These are phyloP conservation scores for Phaeophleospora eucalypticola DNA, from an alignment of 2,329 filamentous ascomycete species.

Conservation along the genomic window DNA sequence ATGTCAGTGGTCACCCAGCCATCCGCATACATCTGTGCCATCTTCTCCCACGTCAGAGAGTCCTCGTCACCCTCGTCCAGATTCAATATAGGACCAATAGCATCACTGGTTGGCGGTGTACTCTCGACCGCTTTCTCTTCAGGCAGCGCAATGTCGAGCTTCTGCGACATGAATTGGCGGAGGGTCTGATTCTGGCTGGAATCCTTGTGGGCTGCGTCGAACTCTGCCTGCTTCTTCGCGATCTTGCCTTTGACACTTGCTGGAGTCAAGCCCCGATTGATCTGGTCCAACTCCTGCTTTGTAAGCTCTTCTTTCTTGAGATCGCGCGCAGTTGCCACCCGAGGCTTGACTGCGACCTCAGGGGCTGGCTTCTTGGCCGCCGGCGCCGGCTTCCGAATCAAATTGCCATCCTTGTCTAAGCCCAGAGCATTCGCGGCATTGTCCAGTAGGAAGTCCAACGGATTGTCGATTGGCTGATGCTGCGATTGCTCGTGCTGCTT, in stretches of 20 bases:
- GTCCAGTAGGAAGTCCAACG: slow-evolving; percentile 54
- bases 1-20: slow-evolving; percentile 5
- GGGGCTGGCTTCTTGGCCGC: slow-evolving; percentile 2
- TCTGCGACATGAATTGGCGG: slow-evolving; percentile 27
- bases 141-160: slow-evolving; percentile 20
- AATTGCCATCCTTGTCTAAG: slow-evolving; percentile 45
- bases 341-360: slow-evolving; percentile 3
- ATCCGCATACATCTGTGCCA: neutral
- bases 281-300: slow-evolving; percentile 11
- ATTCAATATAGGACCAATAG: slow-evolving; percentile 1
- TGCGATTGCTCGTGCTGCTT: slow-evolving; percentile 51
- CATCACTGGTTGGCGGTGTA: neutral
- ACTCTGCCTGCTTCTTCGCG: slow-evolving; percentile 19
- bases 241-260: slow-evolving; percentile 13
- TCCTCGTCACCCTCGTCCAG: slow-evolving; percentile 6
- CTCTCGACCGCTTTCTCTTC: slow-evolving; percentile 1
- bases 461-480: slow-evolving; percentile 53
- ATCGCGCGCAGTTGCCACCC: slow-evolving; percentile 15
- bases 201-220: slow-evolving; percentile 17
- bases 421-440: slow-evolving; percentile 46
- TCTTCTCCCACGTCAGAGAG: neutral
- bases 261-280: slow-evolving; percentile 11
- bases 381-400: slow-evolving; percentile 27
- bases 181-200: slow-evolving; percentile 27
- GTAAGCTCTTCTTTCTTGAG: slow-evolving; percentile 13